Base-by-base conservation (phyloP, 2,329 filamentous ascomycete genomes). In the Ophiocordyceps camponoti-leonardi region DNA sequence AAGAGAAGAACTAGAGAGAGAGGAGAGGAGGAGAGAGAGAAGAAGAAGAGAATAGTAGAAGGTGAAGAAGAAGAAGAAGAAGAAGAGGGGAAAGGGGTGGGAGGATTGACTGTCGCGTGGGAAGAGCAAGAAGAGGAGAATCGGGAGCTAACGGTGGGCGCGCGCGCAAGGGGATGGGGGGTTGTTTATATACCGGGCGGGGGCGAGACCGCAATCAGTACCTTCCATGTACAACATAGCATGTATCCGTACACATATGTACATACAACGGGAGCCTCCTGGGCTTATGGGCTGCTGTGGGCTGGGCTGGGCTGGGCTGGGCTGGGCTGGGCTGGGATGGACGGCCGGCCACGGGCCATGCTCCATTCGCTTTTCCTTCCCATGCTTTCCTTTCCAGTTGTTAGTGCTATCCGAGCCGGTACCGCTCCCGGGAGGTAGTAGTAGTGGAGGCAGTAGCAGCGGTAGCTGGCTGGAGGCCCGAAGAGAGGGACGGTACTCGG, bases 131-230 rank as follows among this genome's bases (percentile, higher is more conserved):
- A 59, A 58, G 62, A 52, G 46, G 46, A 52, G 44, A 48, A 51
- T 22, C 50, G 59, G 26, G 61, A 62, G 59, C 35, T 39, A 39
- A 59, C 61, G 65, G 65, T 65, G 16, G 19, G 71, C 68, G 68
- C 68, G 70, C 69, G 71, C 58, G 65, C 68, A 28, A 63, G 65
- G 66, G 66, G 60, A 60, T 47, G 60, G 67, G 66, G 62, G 61
- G 13, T 63, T 72, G 68, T 74, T 77, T 77, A 76, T 77, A 77
- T 77, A 68, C 67, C 64, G 65, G 69, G 71, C 70, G 67, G 67
- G 65, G 64, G 64, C 61, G 66, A 64, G 62, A 66, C 61, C 67
- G 66, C 71, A 74, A 75, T 74, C 71, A 74, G 69, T 73, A 71
- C 44, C 13, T 35, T 3, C 31, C 3, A 35, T n/a, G 14, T 35